These are phyloP conservation scores for Pichia sp. DNA, from an alignment of 1,139 yeast genomes.

Conservation along the genomic window DNA sequence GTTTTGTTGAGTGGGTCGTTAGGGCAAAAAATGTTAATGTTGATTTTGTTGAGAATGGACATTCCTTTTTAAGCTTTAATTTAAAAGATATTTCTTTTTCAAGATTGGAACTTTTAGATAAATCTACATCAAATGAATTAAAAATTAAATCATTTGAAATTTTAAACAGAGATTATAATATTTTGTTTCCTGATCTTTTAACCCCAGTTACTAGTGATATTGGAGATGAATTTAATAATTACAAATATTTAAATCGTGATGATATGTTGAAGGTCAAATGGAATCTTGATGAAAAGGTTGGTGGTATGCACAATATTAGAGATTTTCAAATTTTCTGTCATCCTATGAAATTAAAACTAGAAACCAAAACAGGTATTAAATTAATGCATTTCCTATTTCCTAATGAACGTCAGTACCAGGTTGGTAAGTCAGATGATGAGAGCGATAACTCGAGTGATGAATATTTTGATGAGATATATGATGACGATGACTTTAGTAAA, in stretches of 20 bases:
- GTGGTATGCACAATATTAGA: constrained; percentile 60
- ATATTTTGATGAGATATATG: neutral
- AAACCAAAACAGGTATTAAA: constrained; percentile 54
- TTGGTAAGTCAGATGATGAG: neutral
- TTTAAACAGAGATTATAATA: constrained; percentile 52
- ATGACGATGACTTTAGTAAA: neutral
- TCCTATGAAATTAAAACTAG: constrained; percentile 54
- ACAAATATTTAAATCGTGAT: neutral
- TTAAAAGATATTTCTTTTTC: constrained; percentile 57
- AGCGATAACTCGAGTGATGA: constrained; percentile 1
- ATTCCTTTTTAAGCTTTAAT: constrained; percentile 57
- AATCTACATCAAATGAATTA: constrained; percentile 55
- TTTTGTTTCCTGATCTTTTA: constrained; percentile 54
- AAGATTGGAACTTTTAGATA: constrained; percentile 56
- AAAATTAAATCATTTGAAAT: constrained; percentile 64
- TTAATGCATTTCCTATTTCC: constrained; percentile 53
- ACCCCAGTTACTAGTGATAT: too few species aligned
- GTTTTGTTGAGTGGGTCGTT: constrained; percentile 32
- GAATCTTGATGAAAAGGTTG: constrained; percentile 62
- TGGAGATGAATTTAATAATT: too few species aligned
- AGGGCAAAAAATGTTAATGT: constrained; percentile 84
- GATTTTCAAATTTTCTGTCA: constrained; percentile 45
- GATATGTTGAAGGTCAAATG: constrained; percentile 45
- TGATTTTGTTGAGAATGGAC: constrained; percentile 50
- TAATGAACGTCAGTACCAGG: constrained; percentile 14